Base-by-base conservation (phyloP, 768 basidiomycete species). In the Pleurotus djamor region DNA sequence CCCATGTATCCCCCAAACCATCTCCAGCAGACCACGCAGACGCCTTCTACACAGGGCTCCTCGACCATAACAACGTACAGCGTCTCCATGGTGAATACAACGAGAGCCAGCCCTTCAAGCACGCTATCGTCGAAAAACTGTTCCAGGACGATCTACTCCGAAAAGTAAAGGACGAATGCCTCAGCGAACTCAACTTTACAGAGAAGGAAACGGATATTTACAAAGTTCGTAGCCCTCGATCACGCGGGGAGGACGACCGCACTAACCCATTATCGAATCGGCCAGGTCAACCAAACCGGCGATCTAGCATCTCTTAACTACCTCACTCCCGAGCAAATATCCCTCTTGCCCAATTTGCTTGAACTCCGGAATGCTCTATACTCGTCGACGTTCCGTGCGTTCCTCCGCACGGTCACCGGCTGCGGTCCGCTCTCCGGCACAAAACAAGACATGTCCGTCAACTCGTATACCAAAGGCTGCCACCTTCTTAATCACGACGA, bases 131-230 rank as follows among this genome's bases (percentile, higher is more conserved):
- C 57, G 85, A 89, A 52, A 84, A 87, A 65, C 80, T 98, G 16
- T 91, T 98, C 72, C 86, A 89, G 66, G 89, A 95, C 64, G 88
- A 88, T 5, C 80, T 98, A 32, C 79, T 98, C 35, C 78, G 79
- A 66, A 81, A 82, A 35, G 94, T 94, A 60, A 90, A 92, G 74
- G 88, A 94, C 66, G 94, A 96, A 71, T 92, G 91, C 65, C 72
- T 91, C 58, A 74, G 77, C 52, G 85, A 94, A 67, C 82, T 96
- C 61, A 87, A 80, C 71, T 94, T 96, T 70, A 83, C 89, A 3
- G 88, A 94, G 76, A 98, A 97, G 76, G 92, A 98, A 79, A 98
- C 96, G 2, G 96, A 98, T 69, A 98, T 98, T 64, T 98, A 98
- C 85, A 94, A 92, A 87, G 92, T 91, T 61, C 60, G 76, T 52